Conservation (phyloP, 176 grass and related monocot genomes). For the Eleusine coracana region DNA sequence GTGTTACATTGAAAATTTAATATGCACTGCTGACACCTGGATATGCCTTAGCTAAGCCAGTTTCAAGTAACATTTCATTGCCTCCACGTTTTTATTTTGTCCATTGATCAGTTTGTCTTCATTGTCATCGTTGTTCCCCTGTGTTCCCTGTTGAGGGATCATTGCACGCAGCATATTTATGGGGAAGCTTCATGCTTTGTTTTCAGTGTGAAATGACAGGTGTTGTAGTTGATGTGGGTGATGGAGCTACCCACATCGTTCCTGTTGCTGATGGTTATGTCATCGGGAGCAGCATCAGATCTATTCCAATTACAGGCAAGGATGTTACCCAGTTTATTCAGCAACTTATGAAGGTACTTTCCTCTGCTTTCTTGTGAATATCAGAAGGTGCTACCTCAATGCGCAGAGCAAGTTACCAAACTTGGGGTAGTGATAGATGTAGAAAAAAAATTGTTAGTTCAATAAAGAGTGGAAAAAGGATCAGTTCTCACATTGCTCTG, state of each 20-base stretch:
- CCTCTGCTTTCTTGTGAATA: constrained; percentile 18
- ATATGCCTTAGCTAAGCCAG: neutral
- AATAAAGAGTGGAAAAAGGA: neutral
- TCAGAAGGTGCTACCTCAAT: neutral
- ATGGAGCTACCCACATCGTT: constrained; percentile 95
- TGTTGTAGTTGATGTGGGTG: constrained; percentile 96
- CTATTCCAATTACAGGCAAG: constrained; percentile 94
- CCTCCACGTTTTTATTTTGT: neutral
- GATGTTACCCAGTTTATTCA: constrained; percentile 97
- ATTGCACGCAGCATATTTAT: constrained; percentile 39
- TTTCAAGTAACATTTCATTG: neutral
- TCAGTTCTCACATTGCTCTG: neutral
- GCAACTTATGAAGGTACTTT: constrained; percentile 92
- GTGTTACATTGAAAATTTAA: neutral
- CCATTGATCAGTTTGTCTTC: neutral
- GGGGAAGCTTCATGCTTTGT: constrained; percentile 48
- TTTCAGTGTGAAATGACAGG: constrained; percentile 99
- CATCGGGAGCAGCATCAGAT: constrained; percentile 94
- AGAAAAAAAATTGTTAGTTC: neutral
- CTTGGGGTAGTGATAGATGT: neutral
- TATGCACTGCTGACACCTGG: neutral
- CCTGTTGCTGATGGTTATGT: constrained; percentile 99
- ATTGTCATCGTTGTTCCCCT: neutral
- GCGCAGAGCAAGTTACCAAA: neutral
- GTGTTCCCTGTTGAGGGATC: constrained; percentile 24